Base-by-base conservation (phyloP, 495 filamentous ascomycete species). In the Emericellopsis terricola region DNA sequence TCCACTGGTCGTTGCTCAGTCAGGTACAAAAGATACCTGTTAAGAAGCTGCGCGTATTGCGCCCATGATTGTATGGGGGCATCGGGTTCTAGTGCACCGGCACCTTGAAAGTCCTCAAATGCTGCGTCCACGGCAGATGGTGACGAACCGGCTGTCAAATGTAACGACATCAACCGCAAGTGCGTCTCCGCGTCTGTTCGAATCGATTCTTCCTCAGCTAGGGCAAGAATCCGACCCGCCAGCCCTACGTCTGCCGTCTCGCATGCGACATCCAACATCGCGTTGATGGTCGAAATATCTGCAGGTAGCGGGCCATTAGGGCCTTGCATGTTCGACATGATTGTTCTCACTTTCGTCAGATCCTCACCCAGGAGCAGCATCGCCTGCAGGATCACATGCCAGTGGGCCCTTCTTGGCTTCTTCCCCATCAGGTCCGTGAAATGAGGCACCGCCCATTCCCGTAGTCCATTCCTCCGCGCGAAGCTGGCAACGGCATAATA, bases 1-100 rank as follows among this genome's bases (percentile, higher is more conserved):
- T 76, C 52, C 8, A 63, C 60, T 15, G 45, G 37, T 11, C 62
- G 53, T 19, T 59, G 53, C 1, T 48, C 38, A 50, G 78, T 86
- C 35, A 92, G 64, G 28, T 76, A 71, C 24, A 70, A 70, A 28
- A 97, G 68, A 27, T 92, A 74, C 37, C 69, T 69, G 54, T 89
- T 89, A 46, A 82, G 57, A 20, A 76, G 56, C 2, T 66, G 57
- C 3, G 80, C 43, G 42, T 81, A 71, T 34, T 70, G 60, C 2
- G 33, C 17, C 33, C 33, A 35, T n/a, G n/a, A n/a, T 13, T 67
- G 66, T 18, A 69, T 54, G 2, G 48, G 28, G 19, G 61, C 57
- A 26, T 26, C 23, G 23, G 23, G 6, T 6, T 6, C 6, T 26
- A 26, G 6, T 11, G 23, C 6, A 6, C 23, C 23, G 23, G 23